Evolutionary conservation across 2,329 filamentous ascomycete species (phyloP).

Genomic region (Karstenula rhodostoma): DNA sequence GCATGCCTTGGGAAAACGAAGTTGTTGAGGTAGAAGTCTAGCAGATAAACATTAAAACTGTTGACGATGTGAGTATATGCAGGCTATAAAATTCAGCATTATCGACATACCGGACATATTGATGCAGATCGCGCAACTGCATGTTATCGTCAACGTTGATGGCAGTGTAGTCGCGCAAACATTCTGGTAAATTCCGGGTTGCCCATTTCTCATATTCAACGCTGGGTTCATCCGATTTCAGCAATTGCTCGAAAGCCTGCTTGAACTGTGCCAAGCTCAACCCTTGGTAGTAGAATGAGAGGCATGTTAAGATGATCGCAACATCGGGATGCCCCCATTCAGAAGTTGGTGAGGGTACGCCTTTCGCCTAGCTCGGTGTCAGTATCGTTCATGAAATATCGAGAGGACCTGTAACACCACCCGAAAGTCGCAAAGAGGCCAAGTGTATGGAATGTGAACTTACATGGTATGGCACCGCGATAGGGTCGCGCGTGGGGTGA

Average conservation of each 20-base stretch:
- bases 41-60: conserved; percentile 58
- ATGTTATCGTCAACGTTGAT: conserved; percentile 67
- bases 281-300: conserved; percentile 71
- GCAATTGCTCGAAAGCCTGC: conserved; percentile 60
- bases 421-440: no score
- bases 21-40: conserved; percentile 72
- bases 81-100: neutral
- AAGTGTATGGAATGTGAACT: neutral
- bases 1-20: conserved; percentile 72
- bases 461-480: conserved; percentile 68
- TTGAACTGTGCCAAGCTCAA: conserved; percentile 60
- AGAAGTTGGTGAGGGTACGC: conserved; percentile 66
- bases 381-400: neutral
- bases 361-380: conserved; percentile 61
- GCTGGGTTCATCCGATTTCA: conserved; percentile 65
- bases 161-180: conserved; percentile 60
- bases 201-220: conserved; percentile 67
- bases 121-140: conserved; percentile 57
- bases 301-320: conserved; percentile 45
- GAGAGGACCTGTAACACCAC: neutral
- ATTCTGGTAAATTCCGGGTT: conserved; percentile 53
- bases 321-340: conserved; percentile 76
- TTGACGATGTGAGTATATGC: conserved; percentile 38
- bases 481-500: conserved; percentile 59
- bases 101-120: conserved; percentile 24